Percentiles rank a stretch among this genome's conserved stretches.
Conservation (phyloP, 148 eudicot genomes). For the Silene latifolia region DNA sequence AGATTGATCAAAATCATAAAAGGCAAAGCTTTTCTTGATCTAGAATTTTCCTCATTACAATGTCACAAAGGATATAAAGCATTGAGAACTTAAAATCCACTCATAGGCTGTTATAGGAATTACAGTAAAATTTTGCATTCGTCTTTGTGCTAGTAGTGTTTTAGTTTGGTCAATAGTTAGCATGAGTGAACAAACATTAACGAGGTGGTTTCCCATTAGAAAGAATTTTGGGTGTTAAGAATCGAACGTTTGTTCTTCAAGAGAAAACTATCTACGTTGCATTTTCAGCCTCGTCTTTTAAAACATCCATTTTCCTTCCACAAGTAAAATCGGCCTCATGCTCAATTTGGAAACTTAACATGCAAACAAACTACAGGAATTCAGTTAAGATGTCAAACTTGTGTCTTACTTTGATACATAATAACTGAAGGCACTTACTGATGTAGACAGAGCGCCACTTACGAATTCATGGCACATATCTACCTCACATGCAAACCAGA, state of each 20-base stretch:
- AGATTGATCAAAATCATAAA: not conserved
- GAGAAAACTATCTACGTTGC: not conserved
- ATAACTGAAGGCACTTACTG: not conserved
- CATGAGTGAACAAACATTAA: not conserved
- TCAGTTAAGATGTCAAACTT: not conserved
- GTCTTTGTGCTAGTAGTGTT: not conserved
- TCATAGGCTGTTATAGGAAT: not conserved
- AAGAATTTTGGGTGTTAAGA: not conserved
- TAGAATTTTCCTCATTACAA: not conserved
- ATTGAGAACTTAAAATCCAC: not conserved
- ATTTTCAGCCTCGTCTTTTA: not conserved
- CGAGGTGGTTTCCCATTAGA: not conserved
- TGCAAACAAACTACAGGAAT: not conserved
- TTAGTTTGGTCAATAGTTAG: not conserved
- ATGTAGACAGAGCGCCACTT: not conserved
- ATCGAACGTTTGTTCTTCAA: not conserved
- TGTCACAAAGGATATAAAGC: not conserved
- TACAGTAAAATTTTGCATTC: not conserved
- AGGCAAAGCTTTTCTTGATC: not conserved
- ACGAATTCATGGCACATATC: not conserved
- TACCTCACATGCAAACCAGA: slow-evolving; percentile 1
- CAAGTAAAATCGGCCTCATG: not conserved
- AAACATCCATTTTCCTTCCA: not conserved
- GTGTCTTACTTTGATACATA: slow-evolving; percentile 3
- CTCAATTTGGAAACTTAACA: slow-evolving; percentile 1